Base-by-base conservation (phyloP, 2,329 filamentous ascomycete species). In the Gnomoniopsis sp. region DNA sequence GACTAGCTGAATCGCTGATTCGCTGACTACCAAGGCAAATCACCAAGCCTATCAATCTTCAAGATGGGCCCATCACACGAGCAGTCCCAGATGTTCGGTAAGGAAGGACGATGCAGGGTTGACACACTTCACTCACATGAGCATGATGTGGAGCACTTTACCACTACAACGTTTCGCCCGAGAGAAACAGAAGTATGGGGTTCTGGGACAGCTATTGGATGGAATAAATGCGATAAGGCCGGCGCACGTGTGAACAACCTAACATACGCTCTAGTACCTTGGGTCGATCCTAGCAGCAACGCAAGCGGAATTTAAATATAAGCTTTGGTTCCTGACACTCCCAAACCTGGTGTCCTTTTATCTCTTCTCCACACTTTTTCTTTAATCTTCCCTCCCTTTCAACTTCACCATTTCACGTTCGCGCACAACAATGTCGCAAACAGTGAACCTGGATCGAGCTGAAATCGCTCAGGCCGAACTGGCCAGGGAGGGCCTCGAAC, bases 381-480 rank as follows among this genome's bases (percentile, higher is more conserved):
- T 34, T 17, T 44, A 17, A 36, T 38, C n/a, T n/a, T n/a, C 19
- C 10, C 19, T 11, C 38, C 36, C 51, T 7, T 22, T 48, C 53
- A n/a, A 38, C 23, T 8, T 38, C 19, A 34, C n/a, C 19, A 17
- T 34, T 23, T 47, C 15, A 30, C 51, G 41, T 15, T 33, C 33
- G 8, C 48, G 47, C 49, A 22, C 49, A 52, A 44, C 41, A 38
- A 63, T 63, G 61, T 61, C 58, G 43, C 61, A 63, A 19, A 63
- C 59, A 8, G 59, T 63, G 23, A 63, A 63, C 49, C 41, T 61
- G 48, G 61, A 63, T 47, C 55, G 61, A 49, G 61, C 61, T n/a
- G 61, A 63, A 53, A 58, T 63, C 47, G 61, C 61, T n/a, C 61
- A 62, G 60, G 60, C 60, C 48, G 54, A 54, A 17, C 38, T 57